Base-by-base conservation (phyloP, 2,329 filamentous ascomycete genomes). In the Cordyceps javanica region DNA sequence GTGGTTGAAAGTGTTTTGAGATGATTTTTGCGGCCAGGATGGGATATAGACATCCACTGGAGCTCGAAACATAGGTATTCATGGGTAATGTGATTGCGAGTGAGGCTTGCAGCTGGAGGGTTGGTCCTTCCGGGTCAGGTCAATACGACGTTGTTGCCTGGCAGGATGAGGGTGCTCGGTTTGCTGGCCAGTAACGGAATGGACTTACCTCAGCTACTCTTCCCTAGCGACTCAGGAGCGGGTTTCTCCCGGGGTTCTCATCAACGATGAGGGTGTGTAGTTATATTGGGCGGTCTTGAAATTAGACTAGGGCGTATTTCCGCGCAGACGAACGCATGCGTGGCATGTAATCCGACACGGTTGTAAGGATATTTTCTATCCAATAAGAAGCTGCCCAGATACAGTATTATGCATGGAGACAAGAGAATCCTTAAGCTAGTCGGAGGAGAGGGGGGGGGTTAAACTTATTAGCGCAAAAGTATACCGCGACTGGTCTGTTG, bases 401-500 rank as follows among this genome's bases (percentile, higher is more conserved):
- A 13, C 16, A 21, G 38, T 34, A 9, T 13, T 3, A 10, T 32
- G 38, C 38, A 41, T 41, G 50, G 21, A 13, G 41, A 55, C 21
- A 11, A 36, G 9, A 5, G 21, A 39, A n/a, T 39, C 5, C 34
- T 2, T n/a, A 21, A 34, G 19, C 8, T 39, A 28, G 46, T 39
- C n/a, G 38, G 38, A 19, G 38, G 21, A 9, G 5, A 5, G 21
- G 28, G 7, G 2, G 4, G 30, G 41, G 28, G 32, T 57, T 46
- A 57, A n/a, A n/a, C 46, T 57, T 57, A 46, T 45, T 38, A 13
- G 44, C 28, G 28, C 21, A 26, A 19, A 38, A 44, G 38, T 57
- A 48, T 57, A 14, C 48, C 19, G 39, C 32, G 34, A 25, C 16
- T 21, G 53, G n/a, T 14, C 32, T 38, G 32, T 39, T 48, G 41